Evolutionary conservation across 1,284 basidiomycete genomes (phyloP).

Genomic region (Ustilago tritici): DNA sequence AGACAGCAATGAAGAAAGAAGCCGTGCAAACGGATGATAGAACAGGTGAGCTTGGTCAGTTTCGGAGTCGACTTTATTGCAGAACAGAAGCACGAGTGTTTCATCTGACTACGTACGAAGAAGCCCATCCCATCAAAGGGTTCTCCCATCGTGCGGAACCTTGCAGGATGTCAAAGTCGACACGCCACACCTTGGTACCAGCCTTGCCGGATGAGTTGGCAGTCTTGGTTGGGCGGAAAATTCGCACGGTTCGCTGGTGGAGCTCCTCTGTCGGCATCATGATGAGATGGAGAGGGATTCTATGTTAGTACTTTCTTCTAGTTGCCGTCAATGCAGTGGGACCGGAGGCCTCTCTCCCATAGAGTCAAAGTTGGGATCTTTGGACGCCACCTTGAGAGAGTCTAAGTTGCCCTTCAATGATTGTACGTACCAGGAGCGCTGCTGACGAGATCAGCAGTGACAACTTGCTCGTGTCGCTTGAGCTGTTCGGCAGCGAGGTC

Average conservation of each 20-base stretch:
- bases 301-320: background rate
- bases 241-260: constrained; percentile 86
- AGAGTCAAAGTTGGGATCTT: background rate
- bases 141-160: constrained; percentile 97
- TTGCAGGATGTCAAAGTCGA: constrained; percentile 92
- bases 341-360: background rate
- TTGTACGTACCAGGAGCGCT: constrained; percentile 58
- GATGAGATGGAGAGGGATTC: background rate
- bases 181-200: constrained; percentile 88
- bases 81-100: background rate
- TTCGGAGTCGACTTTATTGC: background rate
- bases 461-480: constrained; percentile 44
- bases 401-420: background rate
- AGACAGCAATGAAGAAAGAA: background rate
- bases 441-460: constrained; percentile 56
- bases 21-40: background rate
- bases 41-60: background rate
- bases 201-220: constrained; percentile 92
- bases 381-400: background rate
- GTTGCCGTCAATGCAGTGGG: background rate
- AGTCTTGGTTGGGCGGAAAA: constrained; percentile 92
- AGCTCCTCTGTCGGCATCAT: constrained; percentile 78
- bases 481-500: constrained; percentile 60
- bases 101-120: constrained; percentile 49
- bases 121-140: constrained; percentile 96